Evolutionary conservation across 495 filamentous ascomycete species (phyloP).

Genomic region (Aspergillus saccharolyticus): DNA sequence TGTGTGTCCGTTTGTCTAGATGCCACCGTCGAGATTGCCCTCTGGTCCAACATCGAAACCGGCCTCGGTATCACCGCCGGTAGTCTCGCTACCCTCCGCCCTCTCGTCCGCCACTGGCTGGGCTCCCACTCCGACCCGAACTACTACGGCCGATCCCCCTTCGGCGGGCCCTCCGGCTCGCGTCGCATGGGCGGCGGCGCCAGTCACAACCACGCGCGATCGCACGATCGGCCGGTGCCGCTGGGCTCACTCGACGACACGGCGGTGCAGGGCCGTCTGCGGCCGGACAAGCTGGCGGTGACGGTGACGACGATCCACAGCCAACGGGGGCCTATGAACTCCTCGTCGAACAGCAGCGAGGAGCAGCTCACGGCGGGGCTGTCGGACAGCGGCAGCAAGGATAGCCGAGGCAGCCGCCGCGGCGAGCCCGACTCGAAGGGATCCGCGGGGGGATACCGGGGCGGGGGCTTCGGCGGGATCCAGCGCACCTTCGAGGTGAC

Average conservation of each 20-base stretch:
- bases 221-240: slow-evolving; percentile 21
- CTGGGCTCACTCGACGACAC: slow-evolving; percentile 30
- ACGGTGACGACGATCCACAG: slow-evolving; percentile 38
- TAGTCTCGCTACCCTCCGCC: slow-evolving; percentile 44
- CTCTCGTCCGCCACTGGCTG: slow-evolving; percentile 36
- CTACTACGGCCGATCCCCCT: slow-evolving; percentile 17
- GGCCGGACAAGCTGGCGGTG: slow-evolving; percentile 38
- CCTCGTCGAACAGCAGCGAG: slow-evolving; percentile 27
- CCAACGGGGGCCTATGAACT: slow-evolving; percentile 22
- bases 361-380: slow-evolving; percentile 25
- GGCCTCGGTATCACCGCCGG: slow-evolving; percentile 44
- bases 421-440: neutral
- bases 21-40: slow-evolving; percentile 37
- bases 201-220: neutral
- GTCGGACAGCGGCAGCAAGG: slow-evolving; percentile 4
- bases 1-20: slow-evolving; percentile 20
- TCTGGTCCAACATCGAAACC: slow-evolving; percentile 44
- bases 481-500: slow-evolving; percentile 36
- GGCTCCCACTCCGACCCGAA: slow-evolving; percentile 22
- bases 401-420: neutral
- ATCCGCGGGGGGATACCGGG: neutral
- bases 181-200: slow-evolving; percentile 10
- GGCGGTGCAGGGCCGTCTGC: slow-evolving; percentile 15
- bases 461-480: slow-evolving; percentile 19
- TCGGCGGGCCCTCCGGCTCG: slow-evolving; percentile 23